phyloP scores from a whole-genome alignment of 768 basidiomycete species.

The Collybia nuda region DNA sequence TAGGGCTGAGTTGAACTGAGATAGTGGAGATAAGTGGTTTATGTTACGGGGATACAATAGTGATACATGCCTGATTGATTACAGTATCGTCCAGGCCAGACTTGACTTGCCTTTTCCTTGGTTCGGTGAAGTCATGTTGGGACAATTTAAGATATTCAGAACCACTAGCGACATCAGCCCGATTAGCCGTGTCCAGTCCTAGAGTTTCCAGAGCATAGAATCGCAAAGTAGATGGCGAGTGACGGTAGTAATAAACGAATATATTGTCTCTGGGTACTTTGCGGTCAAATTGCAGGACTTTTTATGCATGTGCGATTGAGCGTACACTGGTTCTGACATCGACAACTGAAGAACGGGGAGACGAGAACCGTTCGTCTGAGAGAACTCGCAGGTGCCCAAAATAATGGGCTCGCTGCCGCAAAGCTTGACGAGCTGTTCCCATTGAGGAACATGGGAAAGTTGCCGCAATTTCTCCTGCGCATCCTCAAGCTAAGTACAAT shows the following conservation, averaged over 20 bases:
- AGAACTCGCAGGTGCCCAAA: conserved; percentile 31
- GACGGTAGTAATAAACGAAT: conserved; percentile 53
- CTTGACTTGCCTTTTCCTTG: conserved; percentile 6
- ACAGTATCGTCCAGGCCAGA: conserved; percentile 33
- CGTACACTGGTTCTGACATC: conserved; percentile 12
- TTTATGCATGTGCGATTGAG: neutral
- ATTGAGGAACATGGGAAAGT: conserved; percentile 20
- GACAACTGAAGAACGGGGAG: conserved; percentile 1
- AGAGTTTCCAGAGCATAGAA: conserved; percentile 56
- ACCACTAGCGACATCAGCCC: conserved; percentile 9
- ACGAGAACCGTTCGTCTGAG: neutral
- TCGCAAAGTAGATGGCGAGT: conserved; percentile 54
- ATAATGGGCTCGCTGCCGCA: conserved; percentile 31
- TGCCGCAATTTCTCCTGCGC: conserved; percentile 14
- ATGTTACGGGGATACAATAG: neutral
- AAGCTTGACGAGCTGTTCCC: conserved; percentile 21
- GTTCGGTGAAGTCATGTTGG: conserved; percentile 38
- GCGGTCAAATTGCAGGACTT: neutral
- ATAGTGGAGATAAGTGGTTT: neutral
- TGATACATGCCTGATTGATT: conserved; percentile 39
- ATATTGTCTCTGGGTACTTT: conserved; percentile 16
- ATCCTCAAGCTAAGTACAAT: conserved; percentile 11
- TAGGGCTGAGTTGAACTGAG: conserved; percentile 46
- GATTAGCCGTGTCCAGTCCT: conserved; percentile 19
- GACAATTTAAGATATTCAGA: conserved; percentile 26